Conservation (phyloP, 2,329 filamentous ascomycete species). For the Cordyceps cicadae region DNA sequence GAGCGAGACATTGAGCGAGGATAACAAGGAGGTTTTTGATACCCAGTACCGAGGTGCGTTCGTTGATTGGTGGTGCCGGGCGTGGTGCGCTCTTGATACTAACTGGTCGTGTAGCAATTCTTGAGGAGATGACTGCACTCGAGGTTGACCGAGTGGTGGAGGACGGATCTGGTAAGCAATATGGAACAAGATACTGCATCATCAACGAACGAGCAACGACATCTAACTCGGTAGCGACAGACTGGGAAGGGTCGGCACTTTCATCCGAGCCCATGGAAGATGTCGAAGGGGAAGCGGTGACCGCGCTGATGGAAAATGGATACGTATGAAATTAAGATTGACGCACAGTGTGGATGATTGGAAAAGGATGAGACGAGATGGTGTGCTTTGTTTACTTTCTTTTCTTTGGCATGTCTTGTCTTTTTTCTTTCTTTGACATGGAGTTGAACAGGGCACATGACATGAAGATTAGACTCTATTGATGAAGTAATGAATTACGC, state of each 20-base stretch:
- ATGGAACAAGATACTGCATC: background rate
- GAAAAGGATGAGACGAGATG: background rate
- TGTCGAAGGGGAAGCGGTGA: background rate
- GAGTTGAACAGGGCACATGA: background rate
- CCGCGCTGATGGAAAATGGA: background rate
- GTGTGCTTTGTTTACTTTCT: background rate
- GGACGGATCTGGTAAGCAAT: slow-evolving; percentile 48
- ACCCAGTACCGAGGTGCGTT: slow-evolving; percentile 21
- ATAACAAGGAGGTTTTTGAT: slow-evolving; percentile 23
- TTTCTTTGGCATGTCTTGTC: background rate
- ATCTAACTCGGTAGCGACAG: slow-evolving; percentile 23
- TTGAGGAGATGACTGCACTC: slow-evolving; percentile 44
- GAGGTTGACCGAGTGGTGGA: slow-evolving; percentile 51
- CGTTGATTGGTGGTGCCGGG: background rate
- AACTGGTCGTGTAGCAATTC: slow-evolving; percentile 25
- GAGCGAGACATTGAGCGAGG: slow-evolving; percentile 23
- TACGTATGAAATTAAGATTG: background rate
- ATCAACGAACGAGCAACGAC: background rate
- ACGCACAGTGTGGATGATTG: background rate
- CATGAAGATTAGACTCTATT: background rate
- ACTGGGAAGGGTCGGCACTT: slow-evolving; percentile 47
- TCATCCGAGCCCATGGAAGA: slow-evolving; percentile 47
- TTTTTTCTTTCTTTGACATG: background rate
- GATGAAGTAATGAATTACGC: slow-evolving; percentile 5
- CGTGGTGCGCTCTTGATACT: background rate